Evolutionary conservation across 148 eudicot species (phyloP), one percentile per base, ranked within the genome.

Genomic region (Amaranthus palmeri): DNA sequence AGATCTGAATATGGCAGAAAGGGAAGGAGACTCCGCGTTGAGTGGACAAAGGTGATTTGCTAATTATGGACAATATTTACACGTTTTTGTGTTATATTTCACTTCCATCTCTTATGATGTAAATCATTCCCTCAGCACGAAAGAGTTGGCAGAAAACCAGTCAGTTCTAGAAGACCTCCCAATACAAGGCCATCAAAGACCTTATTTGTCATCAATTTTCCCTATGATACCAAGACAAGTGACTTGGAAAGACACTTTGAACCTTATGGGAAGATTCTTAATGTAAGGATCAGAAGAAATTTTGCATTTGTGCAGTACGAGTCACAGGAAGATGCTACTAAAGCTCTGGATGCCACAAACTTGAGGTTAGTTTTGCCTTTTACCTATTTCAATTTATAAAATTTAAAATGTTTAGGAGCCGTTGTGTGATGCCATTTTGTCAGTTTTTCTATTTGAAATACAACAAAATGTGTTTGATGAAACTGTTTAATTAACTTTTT

Each of bases 21-120:
- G 75, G 96, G 98, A 7, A 88, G 96, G 43, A 86, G 90, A n/a
- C 93, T 92, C 76, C 93, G 92, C 70, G 93, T 92, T 66, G 98
- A 92, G 78, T 92, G 96, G 98, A 88, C 96, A 7, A 92, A 90
- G 98, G 98, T 90, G 74, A 61, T 72, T 25, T 25, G 6, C 59
- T 17, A 46, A 54, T 14, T n/a, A 18, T 42, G 13, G 40, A 10
- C 15, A 58, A 45, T 52, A 0, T 17, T 2, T 45, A 9, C 11
- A 3, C 43, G 50, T 10, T 49, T 76, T n/a, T 13, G 6, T 36
- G 53, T 10, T 8, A 25, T 3, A 18, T 18, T 49, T 6, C 47
- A 14, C 10, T 71, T 43, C 2, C 46, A 4, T 18, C 54, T 46
- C 52, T 56, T 49, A 71, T 55, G 49, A 75, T 57, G 36, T 61